These are phyloP conservation scores for Epichloe typhina DNA, from an alignment of 2,329 filamentous ascomycete genomes.

Conservation along the genomic window DNA sequence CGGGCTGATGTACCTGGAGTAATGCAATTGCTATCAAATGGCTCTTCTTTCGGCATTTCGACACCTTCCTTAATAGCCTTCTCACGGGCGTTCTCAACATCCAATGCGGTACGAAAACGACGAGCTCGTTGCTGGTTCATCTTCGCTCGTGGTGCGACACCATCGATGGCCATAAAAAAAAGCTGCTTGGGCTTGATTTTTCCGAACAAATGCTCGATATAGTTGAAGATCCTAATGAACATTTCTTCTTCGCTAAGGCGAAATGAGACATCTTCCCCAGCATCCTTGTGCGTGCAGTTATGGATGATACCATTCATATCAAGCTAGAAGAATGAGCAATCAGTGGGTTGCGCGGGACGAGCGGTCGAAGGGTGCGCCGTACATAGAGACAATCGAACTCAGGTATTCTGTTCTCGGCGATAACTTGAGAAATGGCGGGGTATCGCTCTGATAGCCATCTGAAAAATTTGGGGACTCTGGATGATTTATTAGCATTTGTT, in stretches of 20 bases:
- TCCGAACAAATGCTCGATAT: slow-evolving; percentile 95
- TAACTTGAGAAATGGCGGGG: slow-evolving; percentile 94
- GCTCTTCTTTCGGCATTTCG: slow-evolving; percentile 86
- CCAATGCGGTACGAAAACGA: slow-evolving; percentile 86
- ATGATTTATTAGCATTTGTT: neutral
- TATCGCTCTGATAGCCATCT: slow-evolving; percentile 99
- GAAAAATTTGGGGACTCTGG: slow-evolving; percentile 76
- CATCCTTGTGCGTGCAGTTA: slow-evolving; percentile 97
- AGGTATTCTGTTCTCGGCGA: slow-evolving; percentile 95
- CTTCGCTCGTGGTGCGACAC: slow-evolving; percentile 92
- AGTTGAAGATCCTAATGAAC: slow-evolving; percentile 99
- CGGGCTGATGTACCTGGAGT: slow-evolving; percentile 52
- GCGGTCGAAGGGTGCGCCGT: slow-evolving; percentile 15
- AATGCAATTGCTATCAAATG: slow-evolving; percentile 98
- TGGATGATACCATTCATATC: slow-evolving; percentile 99
- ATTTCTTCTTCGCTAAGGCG: slow-evolving; percentile 96
- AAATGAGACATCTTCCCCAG: slow-evolving; percentile 71
- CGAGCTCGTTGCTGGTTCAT: slow-evolving; percentile 98
- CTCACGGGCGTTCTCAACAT: slow-evolving; percentile 78
- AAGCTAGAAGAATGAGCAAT: slow-evolving; percentile 34
- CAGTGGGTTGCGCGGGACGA: slow-evolving; percentile 6
- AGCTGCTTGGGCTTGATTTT: slow-evolving; percentile 98
- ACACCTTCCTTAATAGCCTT: slow-evolving; percentile 83
- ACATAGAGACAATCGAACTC: slow-evolving; percentile 97
- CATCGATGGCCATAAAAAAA: slow-evolving; percentile 99